A percentile compares a stretch with the other conserved stretches of the same genome.
Conservation (phyloP, 2,329 filamentous ascomycete species). For the Dactylellina parvicollis region DNA sequence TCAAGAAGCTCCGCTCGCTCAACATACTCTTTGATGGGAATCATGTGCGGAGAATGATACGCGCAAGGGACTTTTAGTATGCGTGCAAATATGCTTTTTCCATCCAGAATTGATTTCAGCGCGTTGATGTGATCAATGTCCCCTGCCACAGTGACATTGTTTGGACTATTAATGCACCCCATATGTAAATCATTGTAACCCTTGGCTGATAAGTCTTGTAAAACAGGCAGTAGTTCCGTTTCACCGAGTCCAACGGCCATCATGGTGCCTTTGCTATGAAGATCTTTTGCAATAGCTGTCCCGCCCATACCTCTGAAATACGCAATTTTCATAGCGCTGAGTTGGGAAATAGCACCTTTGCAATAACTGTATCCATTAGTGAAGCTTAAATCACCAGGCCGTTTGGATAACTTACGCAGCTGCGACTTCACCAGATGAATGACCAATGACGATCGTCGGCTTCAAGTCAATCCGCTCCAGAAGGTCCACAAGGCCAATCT, state of each 20-base stretch:
- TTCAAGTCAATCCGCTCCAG: slow-evolving; percentile 60
- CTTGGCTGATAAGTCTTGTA: slow-evolving; percentile 7
- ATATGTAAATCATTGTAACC: slow-evolving; percentile 19
- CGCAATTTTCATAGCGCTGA: slow-evolving; percentile 26
- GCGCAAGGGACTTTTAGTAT: slow-evolving; percentile 62
- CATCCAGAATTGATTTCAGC: slow-evolving; percentile 14
- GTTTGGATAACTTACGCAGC: slow-evolving; percentile 62
- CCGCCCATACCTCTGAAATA: slow-evolving; percentile 30
- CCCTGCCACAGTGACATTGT: slow-evolving; percentile 59
- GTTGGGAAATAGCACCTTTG: slow-evolving; percentile 27
- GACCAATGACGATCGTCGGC: slow-evolving; percentile 62
- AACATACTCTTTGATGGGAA: slow-evolving; percentile 59
- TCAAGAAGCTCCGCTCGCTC: slow-evolving; percentile 25
- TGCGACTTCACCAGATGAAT: slow-evolving; percentile 64
- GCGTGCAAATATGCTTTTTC: slow-evolving; percentile 58
- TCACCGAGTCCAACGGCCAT: slow-evolving; percentile 61
- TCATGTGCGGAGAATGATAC: slow-evolving; percentile 64
- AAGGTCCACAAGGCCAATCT: slow-evolving; percentile 65
- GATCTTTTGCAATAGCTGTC: slow-evolving; percentile 5
- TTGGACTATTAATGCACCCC: slow-evolving; percentile 58
- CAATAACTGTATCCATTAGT: slow-evolving; percentile 11
- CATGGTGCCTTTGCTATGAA: slow-evolving; percentile 59
- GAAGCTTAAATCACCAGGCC: neutral
- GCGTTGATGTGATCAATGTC: slow-evolving; percentile 59
- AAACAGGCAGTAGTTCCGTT: slow-evolving; percentile 57